Evolutionary conservation across 345 rosid species (phyloP).

Genomic region (Mallotus nudiflorus): DNA sequence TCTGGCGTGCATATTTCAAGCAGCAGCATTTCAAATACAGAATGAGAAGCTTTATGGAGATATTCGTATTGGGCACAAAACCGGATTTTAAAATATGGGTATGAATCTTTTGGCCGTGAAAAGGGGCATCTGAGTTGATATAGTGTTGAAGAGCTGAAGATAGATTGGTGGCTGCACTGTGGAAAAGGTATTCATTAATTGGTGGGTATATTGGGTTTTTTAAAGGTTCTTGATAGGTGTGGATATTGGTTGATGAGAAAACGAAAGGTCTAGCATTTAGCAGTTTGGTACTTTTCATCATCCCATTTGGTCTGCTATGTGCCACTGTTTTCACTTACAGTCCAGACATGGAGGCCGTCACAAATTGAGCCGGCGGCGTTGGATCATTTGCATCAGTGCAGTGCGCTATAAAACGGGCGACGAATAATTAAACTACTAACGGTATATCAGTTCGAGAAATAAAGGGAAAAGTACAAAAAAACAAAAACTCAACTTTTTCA

Average conservation of each 20-base stretch:
- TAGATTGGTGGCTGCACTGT: slow-evolving; percentile 9
- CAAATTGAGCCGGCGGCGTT: too few species aligned
- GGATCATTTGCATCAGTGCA: too few species aligned
- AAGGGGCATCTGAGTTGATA: slow-evolving; percentile 63
- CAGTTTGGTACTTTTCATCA: slow-evolving; percentile 28
- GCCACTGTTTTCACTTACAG: too few species aligned
- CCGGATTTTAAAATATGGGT: slow-evolving; percentile 65
- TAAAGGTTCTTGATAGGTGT: neutral
- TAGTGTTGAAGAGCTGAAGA: slow-evolving; percentile 63
- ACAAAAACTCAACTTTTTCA: too few species aligned
- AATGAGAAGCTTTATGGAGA: slow-evolving; percentile 69
- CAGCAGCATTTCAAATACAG: slow-evolving; percentile 54
- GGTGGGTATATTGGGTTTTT: neutral
- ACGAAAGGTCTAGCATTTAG: slow-evolving; percentile 15
- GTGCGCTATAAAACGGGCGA: too few species aligned
- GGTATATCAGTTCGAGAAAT: too few species aligned
- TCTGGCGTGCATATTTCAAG: slow-evolving; percentile 53
- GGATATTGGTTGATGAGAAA: slow-evolving; percentile 9
- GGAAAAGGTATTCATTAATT: neutral
- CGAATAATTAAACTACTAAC: too few species aligned
- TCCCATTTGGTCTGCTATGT: too few species aligned
- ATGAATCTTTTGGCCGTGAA: slow-evolving; percentile 65
- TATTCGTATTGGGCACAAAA: slow-evolving; percentile 47
- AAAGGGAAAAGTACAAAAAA: too few species aligned
- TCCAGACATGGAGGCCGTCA: too few species aligned